A percentile compares a stretch with the other conserved stretches of the same genome.
Conservation (phyloP, 306 rosid species). For the Abrus pulchellus region DNA sequence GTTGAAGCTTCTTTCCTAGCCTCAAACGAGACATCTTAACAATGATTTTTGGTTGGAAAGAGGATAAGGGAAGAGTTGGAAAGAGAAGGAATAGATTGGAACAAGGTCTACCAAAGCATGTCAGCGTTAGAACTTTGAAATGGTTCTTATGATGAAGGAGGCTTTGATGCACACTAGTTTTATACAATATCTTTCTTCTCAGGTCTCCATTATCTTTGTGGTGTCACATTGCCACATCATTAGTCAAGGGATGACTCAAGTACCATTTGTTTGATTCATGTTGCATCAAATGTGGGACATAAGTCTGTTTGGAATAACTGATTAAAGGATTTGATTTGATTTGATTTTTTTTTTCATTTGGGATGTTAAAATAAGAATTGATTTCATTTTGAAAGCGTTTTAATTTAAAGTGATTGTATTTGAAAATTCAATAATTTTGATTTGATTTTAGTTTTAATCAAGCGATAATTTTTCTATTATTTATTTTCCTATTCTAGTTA, state of each 20-base stretch:
- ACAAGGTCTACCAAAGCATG: background rate
- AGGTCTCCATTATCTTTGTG: constrained; percentile 1
- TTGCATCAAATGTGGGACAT: background rate
- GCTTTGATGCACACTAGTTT: constrained; percentile 39
- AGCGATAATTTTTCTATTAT: background rate
- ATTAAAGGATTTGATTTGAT: background rate
- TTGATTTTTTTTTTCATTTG: background rate
- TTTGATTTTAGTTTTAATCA: constrained; percentile 1
- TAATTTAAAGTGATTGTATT: background rate
- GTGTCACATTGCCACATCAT: constrained; percentile 20
- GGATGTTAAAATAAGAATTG: constrained; percentile 5
- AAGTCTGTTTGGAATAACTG: background rate
- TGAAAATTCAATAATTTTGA: background rate
- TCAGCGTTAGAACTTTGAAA: constrained; percentile 3
- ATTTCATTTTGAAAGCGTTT: background rate
- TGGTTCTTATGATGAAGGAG: constrained; percentile 40
- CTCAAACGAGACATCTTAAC: constrained; percentile 55
- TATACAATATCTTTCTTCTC: constrained; percentile 35
- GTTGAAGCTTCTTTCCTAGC: constrained; percentile 65
- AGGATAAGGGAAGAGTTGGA: constrained; percentile 28
- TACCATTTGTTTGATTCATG: background rate
- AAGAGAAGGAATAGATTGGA: constrained; percentile 16
- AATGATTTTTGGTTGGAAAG: constrained; percentile 34
- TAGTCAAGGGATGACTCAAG: constrained; percentile 1
- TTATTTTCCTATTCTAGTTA: constrained; percentile 1